Evolutionary conservation across 495 filamentous ascomycete genomes (phyloP), one percentile per base, ranked within the genome.

Genomic region (Hypomontagnella submonticulosa): DNA sequence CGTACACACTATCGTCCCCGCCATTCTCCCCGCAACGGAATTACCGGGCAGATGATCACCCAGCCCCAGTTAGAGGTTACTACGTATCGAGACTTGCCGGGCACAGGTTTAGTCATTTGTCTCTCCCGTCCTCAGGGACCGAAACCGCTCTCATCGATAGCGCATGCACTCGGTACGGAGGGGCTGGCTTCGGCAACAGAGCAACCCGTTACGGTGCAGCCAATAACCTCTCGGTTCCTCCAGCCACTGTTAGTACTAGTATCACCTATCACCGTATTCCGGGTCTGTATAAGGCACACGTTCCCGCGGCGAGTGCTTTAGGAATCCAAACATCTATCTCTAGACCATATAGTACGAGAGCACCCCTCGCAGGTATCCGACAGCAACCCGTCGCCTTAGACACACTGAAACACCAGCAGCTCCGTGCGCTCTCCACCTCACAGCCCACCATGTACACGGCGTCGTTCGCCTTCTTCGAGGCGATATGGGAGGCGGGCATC

Each of bases 401-500:
- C 18, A 46, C n/a, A 43, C 4, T 23, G 4, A 16, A 27, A 30
- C 42, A n/a, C 10, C 65, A 60, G 2, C 50, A 56, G 8, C 23
- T 41, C n/a, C 55, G 50, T 15, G 0, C 8, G 3, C 38, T 61
- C 15, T 60, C 61, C 15, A 58, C 51, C 6, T 47, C 61, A 9
- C 57, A 42, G 44, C 58, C 71, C 66, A 70, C 60, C 11, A 83
- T 82, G 80, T 83, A 83, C 63, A 83, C 81, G 10, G 76, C 53
- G 12, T 82, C 80, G 15, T 79, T 90, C 73, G 94, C 93, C 72
- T 97, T 98, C 76, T 97, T 98, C 70, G 94, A 98, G 83, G 92
- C 91, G 16, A 77, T 98, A 38, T 96, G 92, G 92, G 92, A 95
- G 53, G 92, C 92, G 40, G 94, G 94, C 41, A 86, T 98, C 37